Base-by-base conservation (phyloP, 805 yeast species). In the Dipodascopsis uninucleata region DNA sequence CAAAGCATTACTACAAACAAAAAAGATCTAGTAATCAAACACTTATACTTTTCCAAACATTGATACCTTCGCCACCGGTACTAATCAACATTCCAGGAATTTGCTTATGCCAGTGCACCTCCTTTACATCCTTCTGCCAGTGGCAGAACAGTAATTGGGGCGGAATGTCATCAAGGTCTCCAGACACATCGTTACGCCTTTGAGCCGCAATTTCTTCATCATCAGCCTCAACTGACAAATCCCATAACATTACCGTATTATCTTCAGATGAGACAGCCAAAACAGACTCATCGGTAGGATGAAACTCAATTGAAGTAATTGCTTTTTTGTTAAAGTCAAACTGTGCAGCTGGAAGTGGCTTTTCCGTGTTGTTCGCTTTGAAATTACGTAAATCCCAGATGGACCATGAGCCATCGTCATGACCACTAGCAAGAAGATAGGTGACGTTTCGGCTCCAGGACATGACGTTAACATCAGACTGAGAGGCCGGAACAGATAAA, bases 51-150 rank as follows among this genome's bases (percentile, higher is more conserved):
- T 93, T 93, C 97, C 97, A 93, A 31, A 90, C 71, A 61, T 85
- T 85, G 64, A 93, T 72, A 31, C 98, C 98, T 60, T 90, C 97
- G 28, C 90, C 82, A 55, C 98, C 98, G 1, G 97, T 90, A 58
- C 94, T 81, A 14, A 88, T 87, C 61, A 93, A 75, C 56, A 95
- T 82, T 37, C 98, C 98, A 2, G 98, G 98, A 44, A 93, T 85
- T 71, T 93, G 97, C 61, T 72, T 79, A 67, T 90, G 96, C 98
- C 98, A 93, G 68, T 94, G 85, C 38, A 90, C 96, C 65, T 93
- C 98, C 71, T 93, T 93, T 43, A 90, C 97, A 61, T 93, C 94
- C 58, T 81, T 81, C 71, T 93, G 98, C 97, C 97, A 93, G 66
- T 93, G 98, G 35, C 90, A 95, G 69, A 93, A 93, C 63, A 93